phyloP scores from a whole-genome alignment of 169 alveolate genomes.

The Eimeria sp. region DNA sequence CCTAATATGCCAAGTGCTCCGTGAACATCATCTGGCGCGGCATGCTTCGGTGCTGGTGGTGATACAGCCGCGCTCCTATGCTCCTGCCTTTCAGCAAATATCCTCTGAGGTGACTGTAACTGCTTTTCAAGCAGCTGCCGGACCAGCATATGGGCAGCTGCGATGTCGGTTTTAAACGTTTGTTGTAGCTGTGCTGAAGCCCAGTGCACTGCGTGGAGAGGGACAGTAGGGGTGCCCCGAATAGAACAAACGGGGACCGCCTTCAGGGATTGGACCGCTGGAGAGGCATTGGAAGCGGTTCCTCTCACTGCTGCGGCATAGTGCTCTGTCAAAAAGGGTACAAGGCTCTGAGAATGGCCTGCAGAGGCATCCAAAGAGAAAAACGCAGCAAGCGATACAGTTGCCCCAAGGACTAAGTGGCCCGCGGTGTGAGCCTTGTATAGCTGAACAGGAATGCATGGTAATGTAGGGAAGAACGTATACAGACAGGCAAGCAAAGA shows the following conservation, averaged over 20 bases:
- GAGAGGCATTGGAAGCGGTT: constrained; percentile 91
- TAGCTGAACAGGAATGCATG: neutral
- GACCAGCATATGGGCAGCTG: constrained; percentile 64
- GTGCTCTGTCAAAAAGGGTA: constrained; percentile 98
- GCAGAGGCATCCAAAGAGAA: constrained; percentile 9
- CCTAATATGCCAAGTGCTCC: constrained; percentile 30
- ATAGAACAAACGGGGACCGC: constrained; percentile 97
- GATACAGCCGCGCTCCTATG: neutral
- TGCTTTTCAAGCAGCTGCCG: constrained; percentile 42
- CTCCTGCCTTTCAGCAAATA: neutral
- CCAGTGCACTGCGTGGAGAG: constrained; percentile 99
- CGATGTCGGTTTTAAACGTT: constrained; percentile 18
- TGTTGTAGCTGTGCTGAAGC: constrained; percentile 94
- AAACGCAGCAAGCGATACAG: neutral
- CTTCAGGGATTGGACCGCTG: constrained; percentile 83
- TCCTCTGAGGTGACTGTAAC: neutral
- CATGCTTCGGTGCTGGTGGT: neutral
- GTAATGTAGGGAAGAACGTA: neutral
- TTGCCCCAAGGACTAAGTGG: neutral
- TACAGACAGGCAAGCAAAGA: neutral
- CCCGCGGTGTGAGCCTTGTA: neutral
- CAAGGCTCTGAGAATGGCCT: constrained; percentile 93
- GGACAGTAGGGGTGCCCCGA: constrained; percentile 98
- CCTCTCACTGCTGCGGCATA: constrained; percentile 99
- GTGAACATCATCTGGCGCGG: neutral